A percentile compares a stretch with the other conserved stretches of the same genome.
Conservation (phyloP, 2,329 filamentous ascomycete genomes). For the Cladosporium velox region DNA sequence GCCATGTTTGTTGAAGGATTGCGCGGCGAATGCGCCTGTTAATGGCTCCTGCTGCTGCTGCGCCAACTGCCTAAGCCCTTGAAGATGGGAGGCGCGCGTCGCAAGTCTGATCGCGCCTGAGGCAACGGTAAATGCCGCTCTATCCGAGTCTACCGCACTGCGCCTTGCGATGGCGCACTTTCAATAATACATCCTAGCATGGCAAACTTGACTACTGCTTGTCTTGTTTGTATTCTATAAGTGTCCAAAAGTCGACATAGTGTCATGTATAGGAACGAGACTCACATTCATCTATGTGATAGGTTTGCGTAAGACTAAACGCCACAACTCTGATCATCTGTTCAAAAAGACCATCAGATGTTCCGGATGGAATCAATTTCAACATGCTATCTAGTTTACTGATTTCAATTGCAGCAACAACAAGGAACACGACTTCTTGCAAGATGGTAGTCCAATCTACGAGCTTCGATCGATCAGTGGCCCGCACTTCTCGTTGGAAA, state of each 20-base stretch:
- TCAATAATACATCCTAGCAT: background rate
- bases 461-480: background rate
- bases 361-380: too few relatives aligned
- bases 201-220: too few relatives aligned
- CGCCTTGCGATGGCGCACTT: background rate
- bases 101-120: background rate
- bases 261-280: background rate
- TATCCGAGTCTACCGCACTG: conserved; percentile 4
- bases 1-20: background rate
- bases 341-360: background rate
- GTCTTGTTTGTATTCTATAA: background rate
- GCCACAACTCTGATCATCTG: background rate
- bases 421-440: too few relatives aligned
- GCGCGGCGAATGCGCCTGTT: conserved; percentile 13
- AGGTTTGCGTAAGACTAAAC: background rate
- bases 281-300: background rate
- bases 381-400: too few relatives aligned
- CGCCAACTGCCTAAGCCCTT: conserved; percentile 2
- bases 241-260: background rate
- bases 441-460: too few relatives aligned
- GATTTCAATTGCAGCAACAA: too few relatives aligned
- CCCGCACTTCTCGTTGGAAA: background rate
- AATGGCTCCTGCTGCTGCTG: conserved; percentile 19
- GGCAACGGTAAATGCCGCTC: conserved; percentile 2
- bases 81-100: background rate